Percentiles rank a stretch among this genome's conserved stretches.
phyloP scores from a whole-genome alignment of 352 stramenopile genomes.

The Globisporangium iwayamae region DNA sequence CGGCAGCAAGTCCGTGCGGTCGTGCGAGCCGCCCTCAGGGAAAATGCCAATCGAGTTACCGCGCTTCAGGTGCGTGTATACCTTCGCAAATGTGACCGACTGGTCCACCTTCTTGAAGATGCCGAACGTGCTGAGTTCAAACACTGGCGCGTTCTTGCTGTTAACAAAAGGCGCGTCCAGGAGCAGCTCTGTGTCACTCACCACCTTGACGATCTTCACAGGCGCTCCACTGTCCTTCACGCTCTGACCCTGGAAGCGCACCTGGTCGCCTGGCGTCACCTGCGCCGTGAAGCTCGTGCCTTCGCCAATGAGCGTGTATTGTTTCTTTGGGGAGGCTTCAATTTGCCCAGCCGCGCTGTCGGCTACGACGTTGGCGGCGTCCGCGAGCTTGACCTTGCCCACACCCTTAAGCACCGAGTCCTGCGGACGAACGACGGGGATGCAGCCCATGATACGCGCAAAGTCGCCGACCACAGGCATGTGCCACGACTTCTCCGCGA shows the following conservation, averaged over 20 bases:
- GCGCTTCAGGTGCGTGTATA: constrained; percentile 88
- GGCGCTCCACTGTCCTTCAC: constrained; percentile 81
- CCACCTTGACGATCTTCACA: constrained; percentile 78
- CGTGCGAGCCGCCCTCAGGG: constrained; percentile 96
- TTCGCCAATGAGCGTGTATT: constrained; percentile 55
- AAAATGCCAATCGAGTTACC: constrained; percentile 96
- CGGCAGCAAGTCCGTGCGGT: constrained; percentile 95
- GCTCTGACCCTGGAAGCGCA: constrained; percentile 70
- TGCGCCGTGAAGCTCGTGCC: constrained; percentile 74
- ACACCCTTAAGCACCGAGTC: constrained; percentile 79
- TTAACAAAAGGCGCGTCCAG: constrained; percentile 49
- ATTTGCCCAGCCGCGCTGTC: constrained; percentile 21
- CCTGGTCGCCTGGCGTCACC: constrained; percentile 72
- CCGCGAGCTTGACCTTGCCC: constrained; percentile 60
- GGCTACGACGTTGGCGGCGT: constrained; percentile 24
- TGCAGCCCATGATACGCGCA: constrained; percentile 92
- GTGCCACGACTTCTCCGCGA: constrained; percentile 96
- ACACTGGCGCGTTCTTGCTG: constrained; percentile 31
- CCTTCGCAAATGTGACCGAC: constrained; percentile 88
- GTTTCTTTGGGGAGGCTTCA: constrained; percentile 20
- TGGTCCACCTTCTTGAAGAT: constrained; percentile 93
- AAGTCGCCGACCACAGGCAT: constrained; percentile 93
- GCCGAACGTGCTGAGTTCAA: constrained; percentile 60
- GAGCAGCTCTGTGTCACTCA: constrained; percentile 84
- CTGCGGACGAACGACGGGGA: constrained; percentile 96